These are phyloP conservation scores for Diaporthe ampelina DNA, from an alignment of 2,329 filamentous ascomycete genomes.

Conservation along the genomic window DNA sequence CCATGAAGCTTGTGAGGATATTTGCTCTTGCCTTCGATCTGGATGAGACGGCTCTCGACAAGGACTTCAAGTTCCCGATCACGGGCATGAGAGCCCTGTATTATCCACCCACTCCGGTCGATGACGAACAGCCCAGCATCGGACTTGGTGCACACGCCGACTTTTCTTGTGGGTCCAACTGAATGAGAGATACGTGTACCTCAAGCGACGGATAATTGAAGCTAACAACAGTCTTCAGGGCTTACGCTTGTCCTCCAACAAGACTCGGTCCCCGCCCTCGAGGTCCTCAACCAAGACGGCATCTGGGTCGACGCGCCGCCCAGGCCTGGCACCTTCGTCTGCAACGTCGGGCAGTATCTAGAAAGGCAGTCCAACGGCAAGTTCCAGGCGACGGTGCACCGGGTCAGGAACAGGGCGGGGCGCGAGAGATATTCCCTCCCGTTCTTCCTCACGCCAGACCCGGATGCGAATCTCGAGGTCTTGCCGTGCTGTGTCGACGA, in stretches of 20 bases:
- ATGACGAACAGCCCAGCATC: slow-evolving; percentile 47
- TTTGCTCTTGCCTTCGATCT: slow-evolving; percentile 57
- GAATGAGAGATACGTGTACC: not conserved
- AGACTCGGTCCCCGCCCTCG: slow-evolving; percentile 49
- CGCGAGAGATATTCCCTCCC: slow-evolving; percentile 56
- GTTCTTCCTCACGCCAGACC: slow-evolving; percentile 52
- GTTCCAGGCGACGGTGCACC: slow-evolving; percentile 56
- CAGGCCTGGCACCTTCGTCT: slow-evolving; percentile 53
- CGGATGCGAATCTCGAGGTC: slow-evolving; percentile 46
- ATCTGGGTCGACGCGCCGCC: slow-evolving; percentile 56
- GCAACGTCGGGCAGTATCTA: slow-evolving; percentile 57
- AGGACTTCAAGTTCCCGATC: slow-evolving; percentile 55
- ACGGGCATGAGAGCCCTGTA: slow-evolving; percentile 57
- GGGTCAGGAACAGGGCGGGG: slow-evolving; percentile 55
- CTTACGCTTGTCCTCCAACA: slow-evolving; percentile 56
- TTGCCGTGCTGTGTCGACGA: slow-evolving; percentile 45
- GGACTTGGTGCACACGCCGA: slow-evolving; percentile 58
- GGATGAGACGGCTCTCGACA: slow-evolving; percentile 55
- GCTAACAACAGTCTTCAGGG: slow-evolving; percentile 40
- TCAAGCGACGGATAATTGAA: too few relatives aligned
- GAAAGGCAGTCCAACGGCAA: slow-evolving; percentile 56
- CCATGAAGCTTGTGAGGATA: slow-evolving; percentile 50
- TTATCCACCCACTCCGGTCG: slow-evolving; percentile 53
- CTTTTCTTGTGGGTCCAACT: slow-evolving; percentile 51
- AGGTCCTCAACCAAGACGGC: slow-evolving; percentile 58